A percentile compares a stretch with the other conserved stretches of the same genome.
These are phyloP conservation scores for Nidula niveotomentosa DNA, from an alignment of 1,284 basidiomycete species.

Conservation along the genomic window DNA sequence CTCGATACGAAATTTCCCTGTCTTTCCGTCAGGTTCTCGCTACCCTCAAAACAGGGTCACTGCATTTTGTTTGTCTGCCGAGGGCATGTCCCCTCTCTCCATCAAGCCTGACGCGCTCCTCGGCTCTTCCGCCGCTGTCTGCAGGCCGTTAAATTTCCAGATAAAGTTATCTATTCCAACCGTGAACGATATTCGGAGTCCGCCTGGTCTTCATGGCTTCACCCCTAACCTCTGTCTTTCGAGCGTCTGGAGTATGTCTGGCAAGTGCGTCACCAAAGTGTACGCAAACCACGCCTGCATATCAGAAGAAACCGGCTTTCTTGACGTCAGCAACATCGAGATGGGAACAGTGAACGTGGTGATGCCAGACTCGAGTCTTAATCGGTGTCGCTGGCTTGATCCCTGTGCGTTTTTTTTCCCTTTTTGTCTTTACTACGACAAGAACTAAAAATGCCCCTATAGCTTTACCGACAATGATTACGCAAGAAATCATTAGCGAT, in stretches of 20 bases:
- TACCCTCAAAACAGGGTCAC: conserved; percentile 33
- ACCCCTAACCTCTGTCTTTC: conserved; percentile 55
- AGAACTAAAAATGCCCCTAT: conserved; percentile 14
- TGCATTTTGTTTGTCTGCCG: conserved; percentile 53
- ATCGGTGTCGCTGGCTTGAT: conserved; percentile 62
- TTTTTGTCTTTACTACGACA: conserved; percentile 7
- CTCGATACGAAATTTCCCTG: neutral
- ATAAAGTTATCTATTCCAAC: conserved; percentile 50
- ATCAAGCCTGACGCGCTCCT: conserved; percentile 50
- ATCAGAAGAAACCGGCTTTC: conserved; percentile 48
- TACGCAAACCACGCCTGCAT: conserved; percentile 48
- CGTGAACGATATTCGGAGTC: conserved; percentile 45
- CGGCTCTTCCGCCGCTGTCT: conserved; percentile 30
- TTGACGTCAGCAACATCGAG: conserved; percentile 44
- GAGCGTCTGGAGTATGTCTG: conserved; percentile 45
- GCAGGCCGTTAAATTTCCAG: conserved; percentile 38
- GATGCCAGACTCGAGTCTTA: conserved; percentile 61
- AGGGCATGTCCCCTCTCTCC: conserved; percentile 63
- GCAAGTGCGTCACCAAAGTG: conserved; percentile 62
- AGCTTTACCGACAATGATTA: conserved; percentile 54
- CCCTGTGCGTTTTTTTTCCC: conserved; percentile 23
- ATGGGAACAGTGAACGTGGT: conserved; percentile 43
- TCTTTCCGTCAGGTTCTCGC: conserved; percentile 6
- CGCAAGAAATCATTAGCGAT: conserved; percentile 69
- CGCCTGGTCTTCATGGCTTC: conserved; percentile 60